phyloP scores from a whole-genome alignment of 768 basidiomycete species.

The Mrakia gelida region DNA sequence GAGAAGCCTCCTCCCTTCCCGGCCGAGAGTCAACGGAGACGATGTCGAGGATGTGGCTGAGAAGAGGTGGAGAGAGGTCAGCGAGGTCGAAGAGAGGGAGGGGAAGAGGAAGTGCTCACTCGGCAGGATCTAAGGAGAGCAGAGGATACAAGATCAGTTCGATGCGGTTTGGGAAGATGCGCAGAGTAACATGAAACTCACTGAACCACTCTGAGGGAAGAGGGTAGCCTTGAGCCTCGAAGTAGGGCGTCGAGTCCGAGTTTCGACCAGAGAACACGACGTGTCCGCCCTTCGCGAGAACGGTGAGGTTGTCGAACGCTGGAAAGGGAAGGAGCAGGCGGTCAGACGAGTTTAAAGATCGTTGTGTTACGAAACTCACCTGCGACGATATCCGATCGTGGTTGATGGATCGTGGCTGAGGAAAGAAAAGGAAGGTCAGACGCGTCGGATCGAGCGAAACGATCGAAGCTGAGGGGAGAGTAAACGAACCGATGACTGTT shows the following conservation, averaged over 20 bases:
- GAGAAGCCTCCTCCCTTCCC: conserved; percentile 33
- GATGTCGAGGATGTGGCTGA: conserved; percentile 55
- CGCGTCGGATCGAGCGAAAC: background rate
- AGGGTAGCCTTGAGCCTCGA: conserved; percentile 26
- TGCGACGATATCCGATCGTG: conserved; percentile 44
- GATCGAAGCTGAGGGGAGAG: background rate
- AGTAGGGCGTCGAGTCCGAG: conserved; percentile 12
- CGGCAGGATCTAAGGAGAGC: conserved; percentile 15
- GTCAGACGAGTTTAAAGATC: too few species aligned
- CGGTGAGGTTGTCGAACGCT: conserved; percentile 43
- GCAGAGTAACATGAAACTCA: too few species aligned
- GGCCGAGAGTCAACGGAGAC: conserved; percentile 45
- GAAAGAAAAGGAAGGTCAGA: background rate
- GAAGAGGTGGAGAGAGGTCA: background rate
- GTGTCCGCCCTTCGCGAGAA: conserved; percentile 44
- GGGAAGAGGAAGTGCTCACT: background rate
- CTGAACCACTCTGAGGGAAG: conserved; percentile 22
- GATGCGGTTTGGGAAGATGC: too few species aligned
- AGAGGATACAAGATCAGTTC: background rate
- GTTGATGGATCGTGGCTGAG: conserved; percentile 46
- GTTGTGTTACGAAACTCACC: background rate
- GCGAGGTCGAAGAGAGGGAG: background rate
- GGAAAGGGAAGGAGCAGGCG: conserved; percentile 32
- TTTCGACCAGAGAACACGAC: conserved; percentile 39
- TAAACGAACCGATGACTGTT: conserved; percentile 45